Base-by-base conservation (phyloP, 371 early-diverging fungal genomes). In the Mortierella sp. region DNA sequence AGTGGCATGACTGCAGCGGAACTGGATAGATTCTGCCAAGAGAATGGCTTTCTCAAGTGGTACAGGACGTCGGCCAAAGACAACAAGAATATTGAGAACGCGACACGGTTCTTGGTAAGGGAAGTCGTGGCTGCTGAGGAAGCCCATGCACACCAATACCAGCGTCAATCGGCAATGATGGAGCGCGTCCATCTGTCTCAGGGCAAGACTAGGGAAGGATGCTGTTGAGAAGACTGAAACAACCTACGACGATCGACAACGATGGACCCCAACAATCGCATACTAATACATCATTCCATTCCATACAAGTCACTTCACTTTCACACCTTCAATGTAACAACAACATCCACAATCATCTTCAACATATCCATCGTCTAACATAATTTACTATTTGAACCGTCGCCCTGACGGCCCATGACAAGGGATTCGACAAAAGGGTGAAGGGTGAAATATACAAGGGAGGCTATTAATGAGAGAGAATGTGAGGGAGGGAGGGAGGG, bases 31-130 rank as follows among this genome's bases (percentile, higher is more conserved):
- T 85, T 84, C 42, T 87, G 88, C 54, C 59, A 83, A 42, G 85
- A 87, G 18, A 48, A 86, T 51, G 87, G 87, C 6, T 87, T 88
- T 67, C 56, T 84, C 4, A 76, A 83, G 69, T 88, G 89, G 89
- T 85, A 58, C 24, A 83, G 83, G 34, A 88, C 90, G 16, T 88
- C 88, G 7, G 90, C 90, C n/a, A 89, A 89, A 53, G 87, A 88
- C 19, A 87, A 89, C 61, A 85, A 66, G 51, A 88, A 89, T 42
- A 85, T 89, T 58, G 87, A 87, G 41, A 87, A 88, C 56, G 89
- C 89, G 19, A 82, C 86, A 5, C 83, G 83, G 13, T 78, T 82
- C 62, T 66, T 89, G 64, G 74, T 88, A 42, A 60, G 71, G 24
- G 66, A 67, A 47, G 72, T 76, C 30, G 61, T 80, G 67, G 45